These are phyloP conservation scores for Lipomyces starkeyi DNA, from an alignment of 805 yeast species.

Conservation along the genomic window DNA sequence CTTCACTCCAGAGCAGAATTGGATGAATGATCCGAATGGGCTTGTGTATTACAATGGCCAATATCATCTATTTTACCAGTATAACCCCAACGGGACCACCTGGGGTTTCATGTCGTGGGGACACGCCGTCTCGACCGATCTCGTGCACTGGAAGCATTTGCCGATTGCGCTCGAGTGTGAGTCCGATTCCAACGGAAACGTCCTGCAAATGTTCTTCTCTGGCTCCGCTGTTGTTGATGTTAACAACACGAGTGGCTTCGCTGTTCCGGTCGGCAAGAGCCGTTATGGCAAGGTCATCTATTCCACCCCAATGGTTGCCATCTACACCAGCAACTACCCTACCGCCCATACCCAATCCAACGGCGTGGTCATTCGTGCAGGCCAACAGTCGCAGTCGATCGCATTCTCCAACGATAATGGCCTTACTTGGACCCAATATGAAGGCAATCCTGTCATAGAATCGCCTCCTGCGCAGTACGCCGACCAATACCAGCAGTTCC, in stretches of 20 bases:
- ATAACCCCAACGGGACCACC: constrained; percentile 8
- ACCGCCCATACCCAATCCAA: constrained; percentile 1
- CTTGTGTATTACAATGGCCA: constrained; percentile 10
- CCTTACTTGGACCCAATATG: constrained; percentile 10
- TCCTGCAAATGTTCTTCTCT: constrained; percentile 4
- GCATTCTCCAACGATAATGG: constrained; percentile 12
- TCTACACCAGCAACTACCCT: constrained; percentile 10
- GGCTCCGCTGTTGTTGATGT: constrained; percentile 46
- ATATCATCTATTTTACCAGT: constrained; percentile 14
- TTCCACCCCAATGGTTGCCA: constrained; percentile 1
- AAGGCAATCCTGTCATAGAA: constrained; percentile 12
- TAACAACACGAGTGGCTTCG: constrained; percentile 49
- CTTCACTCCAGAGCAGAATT: constrained; percentile 7
- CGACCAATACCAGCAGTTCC: constrained; percentile 22
- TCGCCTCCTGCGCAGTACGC: constrained; percentile 15
- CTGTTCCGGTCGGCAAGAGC: not conserved
- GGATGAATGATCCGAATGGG: constrained; percentile 19
- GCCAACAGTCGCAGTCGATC: constrained; percentile 12
- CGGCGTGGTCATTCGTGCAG: not conserved
- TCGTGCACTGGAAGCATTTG: constrained; percentile 11
- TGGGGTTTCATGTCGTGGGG: constrained; percentile 20
- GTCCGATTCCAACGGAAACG: constrained; percentile 3
- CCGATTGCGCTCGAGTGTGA: constrained; percentile 8
- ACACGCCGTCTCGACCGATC: constrained; percentile 14
- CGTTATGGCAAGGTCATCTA: not conserved